These are phyloP conservation scores for Plasmodium berghei DNA, from an alignment of 169 alveolate genomes.

Conservation along the genomic window DNA sequence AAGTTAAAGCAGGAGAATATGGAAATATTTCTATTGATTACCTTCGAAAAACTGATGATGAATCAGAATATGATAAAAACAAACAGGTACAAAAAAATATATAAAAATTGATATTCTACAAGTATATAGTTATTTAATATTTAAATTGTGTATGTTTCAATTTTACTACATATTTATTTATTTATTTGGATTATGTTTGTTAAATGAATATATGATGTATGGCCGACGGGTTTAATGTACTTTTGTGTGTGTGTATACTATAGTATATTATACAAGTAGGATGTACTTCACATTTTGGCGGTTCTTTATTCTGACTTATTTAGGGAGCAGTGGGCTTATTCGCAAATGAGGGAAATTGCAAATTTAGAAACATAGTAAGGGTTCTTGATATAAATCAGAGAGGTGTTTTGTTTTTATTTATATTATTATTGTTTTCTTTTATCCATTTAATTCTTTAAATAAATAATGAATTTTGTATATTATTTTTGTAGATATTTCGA, in stretches of 20 bases:
- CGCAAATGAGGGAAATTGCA: conserved; percentile 69
- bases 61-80: conserved; percentile 32
- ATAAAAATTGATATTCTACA: background rate
- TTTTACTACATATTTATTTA: too few species aligned
- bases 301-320: background rate
- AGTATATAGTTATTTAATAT: background rate
- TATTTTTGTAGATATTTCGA: conserved; percentile 32
- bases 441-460: too few species aligned
- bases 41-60: conserved; percentile 48
- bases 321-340: conserved; percentile 71
- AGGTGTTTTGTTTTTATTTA: too few species aligned
- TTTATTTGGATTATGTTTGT: too few species aligned
- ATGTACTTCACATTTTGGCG: too few species aligned
- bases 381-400: background rate
- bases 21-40: conserved; percentile 70
- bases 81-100: conserved; percentile 22
- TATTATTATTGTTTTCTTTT: too few species aligned
- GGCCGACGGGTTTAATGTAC: too few species aligned
- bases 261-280: too few species aligned
- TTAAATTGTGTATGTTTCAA: too few species aligned
- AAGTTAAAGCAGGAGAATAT: conserved; percentile 51
- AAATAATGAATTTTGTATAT: too few species aligned
- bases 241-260: too few species aligned
- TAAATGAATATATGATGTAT: too few species aligned
- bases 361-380: conserved; percentile 72